Base-by-base conservation (phyloP, 352 stramenopile species). In the Globisporangium abappressorium region DNA sequence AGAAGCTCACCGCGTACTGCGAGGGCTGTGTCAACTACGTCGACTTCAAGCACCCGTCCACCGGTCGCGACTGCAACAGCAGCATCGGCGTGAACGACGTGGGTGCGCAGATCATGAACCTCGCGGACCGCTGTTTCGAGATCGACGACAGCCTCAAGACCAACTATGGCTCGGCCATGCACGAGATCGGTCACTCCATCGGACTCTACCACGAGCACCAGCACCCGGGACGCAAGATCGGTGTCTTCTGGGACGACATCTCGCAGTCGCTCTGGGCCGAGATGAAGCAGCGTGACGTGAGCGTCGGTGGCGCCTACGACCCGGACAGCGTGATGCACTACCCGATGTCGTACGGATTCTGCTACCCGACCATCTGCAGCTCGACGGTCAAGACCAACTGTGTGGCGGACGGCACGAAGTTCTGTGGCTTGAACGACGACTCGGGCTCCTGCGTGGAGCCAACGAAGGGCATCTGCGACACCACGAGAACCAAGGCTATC, bases 121-220 rank as follows among this genome's bases (percentile, higher is more conserved):
- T 92, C 4, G 80, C 84, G 2, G 84, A 91, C 63, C 84, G 84
- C 18, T 92, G 84, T 73, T 92, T 92, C 57, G 82, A 91, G 64
- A 79, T 84, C 59, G 84, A 93, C 70, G 80, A 89, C 69, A 70
- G 78, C 30, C 77, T 90, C 55, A 92, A 92, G 75, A 83, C 82
- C 22, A 82, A 85, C 59, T 92, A 87, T 64, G 85, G 85, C 18
- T 85, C 84, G 57, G 81, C 82, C 70, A 91, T 94, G 80, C 85
- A 94, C 74, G 86, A 94, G 64, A 89, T 94, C 43, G 79, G 83
- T n/a, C 86, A 94, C 73, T 79, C 76, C 33, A 65, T 94, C 14
- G 86, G 84, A 8, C 70, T 94, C 61, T 94, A 93, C 77, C 84
- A 94, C 72, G 86, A 94, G 70, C 84, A 94, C 72, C 84, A 92